Percentiles rank a stretch among this genome's conserved stretches.
phyloP scores from a whole-genome alignment of 1,284 basidiomycete species.

The Moesziomyces parantarcticus region DNA sequence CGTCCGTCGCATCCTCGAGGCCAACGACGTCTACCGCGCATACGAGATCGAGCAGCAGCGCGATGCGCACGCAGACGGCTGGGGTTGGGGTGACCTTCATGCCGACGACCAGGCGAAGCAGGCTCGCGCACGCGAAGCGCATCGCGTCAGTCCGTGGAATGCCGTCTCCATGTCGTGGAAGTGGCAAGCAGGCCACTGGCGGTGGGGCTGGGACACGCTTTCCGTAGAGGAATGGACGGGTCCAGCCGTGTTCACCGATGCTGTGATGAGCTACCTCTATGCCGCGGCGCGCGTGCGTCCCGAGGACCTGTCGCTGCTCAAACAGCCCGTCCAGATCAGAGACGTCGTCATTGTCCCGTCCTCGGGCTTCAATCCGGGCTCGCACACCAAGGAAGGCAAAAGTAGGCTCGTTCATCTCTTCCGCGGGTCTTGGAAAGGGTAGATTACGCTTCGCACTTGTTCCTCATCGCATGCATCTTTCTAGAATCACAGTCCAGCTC shows the following conservation, averaged over 20 bases:
- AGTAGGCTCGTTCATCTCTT: conserved; percentile 46
- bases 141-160: conserved; percentile 32
- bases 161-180: conserved; percentile 32
- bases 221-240: conserved; percentile 51
- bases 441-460: neutral
- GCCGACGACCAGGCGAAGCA: conserved; percentile 20
- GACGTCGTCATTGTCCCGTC: conserved; percentile 43
- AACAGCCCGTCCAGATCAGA: conserved; percentile 42
- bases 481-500: neutral
- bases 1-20: conserved; percentile 30
- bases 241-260: conserved; percentile 45
- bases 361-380: conserved; percentile 34
- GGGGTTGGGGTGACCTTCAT: conserved; percentile 40
- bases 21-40: conserved; percentile 30
- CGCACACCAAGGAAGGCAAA: conserved; percentile 5
- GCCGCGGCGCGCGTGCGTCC: conserved; percentile 43
- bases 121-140: conserved; percentile 12
- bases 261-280: conserved; percentile 43
- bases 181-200: conserved; percentile 47
- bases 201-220: conserved; percentile 39
- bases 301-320: conserved; percentile 32
- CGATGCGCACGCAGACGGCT: conserved; percentile 29
- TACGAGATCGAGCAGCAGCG: conserved; percentile 34
- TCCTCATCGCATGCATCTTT: neutral
- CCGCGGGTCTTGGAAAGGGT: conserved; percentile 46